phyloP scores from a whole-genome alignment of 148 eudicot species.

The Oxyria digyna region DNA sequence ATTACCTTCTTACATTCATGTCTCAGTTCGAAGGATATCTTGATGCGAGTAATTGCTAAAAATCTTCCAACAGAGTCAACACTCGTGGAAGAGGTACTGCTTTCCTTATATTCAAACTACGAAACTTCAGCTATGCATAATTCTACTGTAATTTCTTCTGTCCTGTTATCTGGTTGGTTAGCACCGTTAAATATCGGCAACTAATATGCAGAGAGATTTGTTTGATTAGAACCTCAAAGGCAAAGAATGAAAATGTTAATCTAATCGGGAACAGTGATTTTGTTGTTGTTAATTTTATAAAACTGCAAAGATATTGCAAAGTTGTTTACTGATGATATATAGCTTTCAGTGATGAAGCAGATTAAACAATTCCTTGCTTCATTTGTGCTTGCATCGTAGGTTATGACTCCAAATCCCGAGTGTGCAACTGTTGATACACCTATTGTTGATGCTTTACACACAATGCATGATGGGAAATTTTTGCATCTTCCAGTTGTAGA shows the following conservation, averaged over 20 bases:
- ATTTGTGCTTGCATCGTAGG: constrained; percentile 28
- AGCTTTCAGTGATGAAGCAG: neutral
- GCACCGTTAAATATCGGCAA: neutral
- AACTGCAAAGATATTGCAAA: neutral
- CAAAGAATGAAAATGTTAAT: neutral
- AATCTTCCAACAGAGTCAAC: constrained; percentile 73
- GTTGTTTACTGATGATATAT: neutral
- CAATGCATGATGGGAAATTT: constrained; percentile 90
- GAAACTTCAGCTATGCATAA: neutral
- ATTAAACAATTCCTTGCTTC: neutral
- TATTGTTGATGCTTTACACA: constrained; percentile 91
- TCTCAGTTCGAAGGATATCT: constrained; percentile 76
- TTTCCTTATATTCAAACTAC: neutral
- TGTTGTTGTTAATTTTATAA: neutral
- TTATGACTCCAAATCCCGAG: constrained; percentile 96
- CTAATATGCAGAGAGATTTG: neutral
- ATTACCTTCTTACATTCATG: neutral
- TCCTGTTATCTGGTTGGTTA: neutral
- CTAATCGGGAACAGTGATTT: neutral
- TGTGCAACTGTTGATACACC: constrained; percentile 85
- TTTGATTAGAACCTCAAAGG: neutral
- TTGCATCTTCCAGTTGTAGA: constrained; percentile 89
- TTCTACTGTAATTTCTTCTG: neutral
- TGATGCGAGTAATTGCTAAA: constrained; percentile 85
- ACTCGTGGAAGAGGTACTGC: constrained; percentile 66